Conservation (phyloP, 2,329 filamentous ascomycete species). For the Ophidiomyces ophidiicola region DNA sequence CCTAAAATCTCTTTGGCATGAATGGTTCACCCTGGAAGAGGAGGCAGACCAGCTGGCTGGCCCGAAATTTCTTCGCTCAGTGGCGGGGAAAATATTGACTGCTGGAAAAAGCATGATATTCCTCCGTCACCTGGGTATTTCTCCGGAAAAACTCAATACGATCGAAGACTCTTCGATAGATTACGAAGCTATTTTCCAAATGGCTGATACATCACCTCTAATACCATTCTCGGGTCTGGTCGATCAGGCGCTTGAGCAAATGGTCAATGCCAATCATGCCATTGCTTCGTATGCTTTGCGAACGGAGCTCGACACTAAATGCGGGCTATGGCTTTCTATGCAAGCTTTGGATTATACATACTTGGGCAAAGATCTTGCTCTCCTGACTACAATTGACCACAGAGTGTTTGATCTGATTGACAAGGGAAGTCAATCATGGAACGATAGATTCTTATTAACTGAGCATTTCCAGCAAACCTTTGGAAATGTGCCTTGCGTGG, state of each 20-base stretch:
- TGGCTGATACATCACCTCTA: conserved; percentile 24
- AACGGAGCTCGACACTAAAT: conserved; percentile 54
- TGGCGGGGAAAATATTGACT: conserved; percentile 62
- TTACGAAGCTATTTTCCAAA: conserved; percentile 27
- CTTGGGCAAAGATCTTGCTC: conserved; percentile 60
- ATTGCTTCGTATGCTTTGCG: conserved; percentile 56
- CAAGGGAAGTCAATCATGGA: conserved; percentile 49
- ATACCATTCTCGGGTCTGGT: conserved; percentile 54
- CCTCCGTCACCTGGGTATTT: conserved; percentile 54
- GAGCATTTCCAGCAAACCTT: conserved; percentile 66
- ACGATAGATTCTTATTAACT: conserved; percentile 68
- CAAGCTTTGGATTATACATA: conserved; percentile 60
- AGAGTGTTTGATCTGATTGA: conserved; percentile 67
- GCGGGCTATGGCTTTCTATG: conserved; percentile 53
- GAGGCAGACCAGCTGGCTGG: conserved; percentile 49
- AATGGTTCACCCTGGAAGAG: conserved; percentile 55
- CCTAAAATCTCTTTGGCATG: conserved; percentile 59
- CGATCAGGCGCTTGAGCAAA: conserved; percentile 55
- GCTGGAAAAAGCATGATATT: conserved; percentile 82
- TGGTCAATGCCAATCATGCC: conserved; percentile 64
- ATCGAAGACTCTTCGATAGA: conserved; percentile 28
- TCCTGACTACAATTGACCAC: conserved; percentile 53
- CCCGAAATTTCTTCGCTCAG: conserved; percentile 61
- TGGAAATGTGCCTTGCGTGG: conserved; percentile 39
- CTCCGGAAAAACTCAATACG: conserved; percentile 18